Base-by-base conservation (phyloP, 2,329 filamentous ascomycete species). In the Pseudofabraea citricarpa region DNA sequence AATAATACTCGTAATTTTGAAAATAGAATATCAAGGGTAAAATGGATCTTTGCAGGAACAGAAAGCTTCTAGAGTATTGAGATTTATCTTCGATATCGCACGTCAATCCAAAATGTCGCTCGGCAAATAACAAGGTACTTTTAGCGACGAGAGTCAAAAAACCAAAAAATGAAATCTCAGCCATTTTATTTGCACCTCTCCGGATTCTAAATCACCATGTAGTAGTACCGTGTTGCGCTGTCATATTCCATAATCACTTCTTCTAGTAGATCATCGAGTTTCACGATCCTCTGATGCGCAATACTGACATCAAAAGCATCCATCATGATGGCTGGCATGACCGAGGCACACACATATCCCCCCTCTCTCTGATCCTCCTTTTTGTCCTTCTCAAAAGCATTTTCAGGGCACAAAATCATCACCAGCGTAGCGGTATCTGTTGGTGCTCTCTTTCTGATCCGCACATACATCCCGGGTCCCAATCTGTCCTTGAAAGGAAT, bases 191-290 rank as follows among this genome's bases (percentile, higher is more conserved):
- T n/a, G n/a, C n/a, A n/a, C n/a, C n/a, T n/a, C n/a, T n/a, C n/a
- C n/a, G n/a, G n/a, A n/a, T n/a, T n/a, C n/a, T n/a, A n/a, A n/a
- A n/a, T n/a, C n/a, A n/a, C n/a, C 33, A 43, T 46, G 27, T 67
- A 66, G 44, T 66, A 70, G 40, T 68, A 70, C 40, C 68, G 54
- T 12, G 68, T 66, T 8, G 52, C 61, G 2, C 53, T 44, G 48
- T 71, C 68, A 42, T 67, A 72, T 51, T 71, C 66, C 9, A 71
- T 47, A 23, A 68, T 45, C 7, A 70, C 63, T 54, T 71, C 68
- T 0, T 44, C 49, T 33, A 65, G 57, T 65, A 71, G 70, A 44
- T 51, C 35, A 1, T 60, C 56, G 5, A 60, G 49, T 12, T 49
- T 44, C 1, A 69, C 52, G 4, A 65, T 55, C 8, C 60, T 47